Conservation (phyloP, 768 basidiomycete species). For the Termitomyces sp. region DNA sequence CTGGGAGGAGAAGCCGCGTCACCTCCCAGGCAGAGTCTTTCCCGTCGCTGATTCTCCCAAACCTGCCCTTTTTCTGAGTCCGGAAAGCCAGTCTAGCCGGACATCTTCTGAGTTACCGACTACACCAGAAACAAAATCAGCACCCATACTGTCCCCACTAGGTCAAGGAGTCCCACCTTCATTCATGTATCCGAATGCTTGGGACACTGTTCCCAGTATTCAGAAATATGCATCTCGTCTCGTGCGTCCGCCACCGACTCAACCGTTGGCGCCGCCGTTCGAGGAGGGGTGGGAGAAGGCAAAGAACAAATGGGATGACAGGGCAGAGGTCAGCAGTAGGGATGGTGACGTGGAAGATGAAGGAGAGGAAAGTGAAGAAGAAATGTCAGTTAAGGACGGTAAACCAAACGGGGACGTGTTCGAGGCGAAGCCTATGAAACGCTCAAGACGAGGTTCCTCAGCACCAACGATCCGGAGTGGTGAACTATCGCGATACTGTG, state of each 20-base stretch:
- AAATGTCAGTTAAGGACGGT: slow-evolving; percentile 22
- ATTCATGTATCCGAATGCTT: slow-evolving; percentile 74
- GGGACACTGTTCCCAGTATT: slow-evolving; percentile 82
- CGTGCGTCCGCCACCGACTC: slow-evolving; percentile 45
- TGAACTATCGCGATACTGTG: slow-evolving; percentile 53
- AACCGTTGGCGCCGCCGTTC: slow-evolving; percentile 45
- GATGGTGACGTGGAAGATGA: slow-evolving; percentile 85
- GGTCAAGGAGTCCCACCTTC: slow-evolving; percentile 49
- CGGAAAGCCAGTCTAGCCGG: slow-evolving; percentile 35
- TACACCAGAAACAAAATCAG: slow-evolving; percentile 31
- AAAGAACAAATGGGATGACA: slow-evolving; percentile 48
- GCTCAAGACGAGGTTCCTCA: slow-evolving; percentile 35
- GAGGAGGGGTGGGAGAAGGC: slow-evolving; percentile 38
- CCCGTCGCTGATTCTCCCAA: slow-evolving; percentile 60
- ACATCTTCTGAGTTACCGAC: slow-evolving; percentile 34
- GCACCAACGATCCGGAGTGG: slow-evolving; percentile 31
- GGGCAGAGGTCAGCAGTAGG: slow-evolving; percentile 65
- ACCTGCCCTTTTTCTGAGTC: slow-evolving; percentile 39
- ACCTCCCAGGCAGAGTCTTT: slow-evolving; percentile 67
- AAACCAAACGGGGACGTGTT: slow-evolving; percentile 32
- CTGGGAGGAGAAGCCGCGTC: slow-evolving; percentile 85
- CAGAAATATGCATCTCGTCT: slow-evolving; percentile 68
- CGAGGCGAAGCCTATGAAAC: slow-evolving; percentile 30
- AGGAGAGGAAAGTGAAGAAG: slow-evolving; percentile 48
- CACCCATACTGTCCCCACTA: slow-evolving; percentile 36